Base-by-base conservation (phyloP, 495 filamentous ascomycete species). In the Penicillium cataractarum region DNA sequence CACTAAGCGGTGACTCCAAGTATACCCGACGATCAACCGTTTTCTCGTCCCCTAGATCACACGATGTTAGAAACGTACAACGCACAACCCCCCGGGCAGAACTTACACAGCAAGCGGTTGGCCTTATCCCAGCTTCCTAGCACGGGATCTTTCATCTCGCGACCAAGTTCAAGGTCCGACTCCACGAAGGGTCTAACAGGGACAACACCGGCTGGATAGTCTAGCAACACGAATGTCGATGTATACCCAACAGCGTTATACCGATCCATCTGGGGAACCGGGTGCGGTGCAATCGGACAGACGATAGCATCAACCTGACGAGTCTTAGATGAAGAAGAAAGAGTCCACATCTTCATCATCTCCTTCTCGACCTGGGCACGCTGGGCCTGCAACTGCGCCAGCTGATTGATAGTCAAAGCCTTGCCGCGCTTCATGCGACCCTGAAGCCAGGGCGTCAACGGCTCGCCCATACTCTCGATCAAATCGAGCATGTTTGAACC, bases 171-270 rank as follows among this genome's bases (percentile, higher is more conserved):
- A 51, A 86, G 66, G 71, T 90, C 88, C 0, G 65, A 69, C 57
- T 80, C 73, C 0, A 17, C 53, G 57, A 89, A 78, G 2, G 67
- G 61, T 5, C 87, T 69, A 7, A 89, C 80, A 0, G 87, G 87
- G 0, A 89, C 61, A 1, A 75, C 71, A 0, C 82, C 88, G n/a
- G 87, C 83, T 0, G 86, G 83, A 57, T 82, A 87, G 65, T 90
- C 87, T 15, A 90, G 66, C 57, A 89, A 63, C 7, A 87, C 85
- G 57, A 86, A 89, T 10, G 74, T 78, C 17, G 78, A 82, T 0
- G 87, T 89, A 65, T 89, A 90, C 27, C 84, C 82, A 0, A 85
- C 80, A 0, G 78, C 81, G 73, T 87, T 87, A 74, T 85, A 90
- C 4, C 80, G 68, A 71, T 90, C 88, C 50, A 87, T 76, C n/a